Evolutionary conservation across 129 eudicot species (phyloP), one percentile per base, ranked within the genome.

Genomic region (Artemisia tridentata): DNA sequence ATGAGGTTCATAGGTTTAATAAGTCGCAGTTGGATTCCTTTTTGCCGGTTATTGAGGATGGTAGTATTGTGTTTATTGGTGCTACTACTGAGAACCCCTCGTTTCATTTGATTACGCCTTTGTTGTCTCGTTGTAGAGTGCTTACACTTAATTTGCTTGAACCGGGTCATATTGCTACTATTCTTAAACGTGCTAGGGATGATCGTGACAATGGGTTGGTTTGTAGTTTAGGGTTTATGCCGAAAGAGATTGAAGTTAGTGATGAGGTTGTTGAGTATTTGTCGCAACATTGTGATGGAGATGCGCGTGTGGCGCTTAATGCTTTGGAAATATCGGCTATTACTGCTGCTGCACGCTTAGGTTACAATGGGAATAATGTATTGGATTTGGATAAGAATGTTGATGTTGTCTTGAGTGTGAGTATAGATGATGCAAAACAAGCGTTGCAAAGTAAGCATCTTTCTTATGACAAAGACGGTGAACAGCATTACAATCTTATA

Each of bases 361-460:
- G 14, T 21, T 4, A 13, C n/a, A 0, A 12, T 49, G 14, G 46
- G 8, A 14, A 34, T 19, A n/a, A n/a, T n/a, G 14, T 41, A 49
- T 63, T 52, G 54, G 12, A 58, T 58, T 31, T 14, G 55, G 55
- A 8, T 19, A 11, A 47, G 17, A 64, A 14, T 31, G 14, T 4
- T 8, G 72, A 54, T n/a, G 61, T 23, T 2, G 14, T 27, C 11
- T 43, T 82, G 3, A 19, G 53, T 49, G 65, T n/a, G n/a, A n/a
- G n/a, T n/a, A n/a, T n/a, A n/a, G n/a, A n/a, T n/a, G n/a, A n/a
- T n/a, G n/a, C n/a, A n/a, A n/a, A n/a, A n/a, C n/a, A n/a, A n/a
- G n/a, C n/a, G n/a, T n/a, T n/a, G n/a, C n/a, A n/a, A n/a, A 85
- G 86, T 74, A 92, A 92, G 85, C 98, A 92, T 73, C 72, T 93